Evolutionary conservation across 75 land plant genomes (phyloP), one percentile per base, ranked within the genome.

Genomic region (Pseudotsuga menziesii): DNA sequence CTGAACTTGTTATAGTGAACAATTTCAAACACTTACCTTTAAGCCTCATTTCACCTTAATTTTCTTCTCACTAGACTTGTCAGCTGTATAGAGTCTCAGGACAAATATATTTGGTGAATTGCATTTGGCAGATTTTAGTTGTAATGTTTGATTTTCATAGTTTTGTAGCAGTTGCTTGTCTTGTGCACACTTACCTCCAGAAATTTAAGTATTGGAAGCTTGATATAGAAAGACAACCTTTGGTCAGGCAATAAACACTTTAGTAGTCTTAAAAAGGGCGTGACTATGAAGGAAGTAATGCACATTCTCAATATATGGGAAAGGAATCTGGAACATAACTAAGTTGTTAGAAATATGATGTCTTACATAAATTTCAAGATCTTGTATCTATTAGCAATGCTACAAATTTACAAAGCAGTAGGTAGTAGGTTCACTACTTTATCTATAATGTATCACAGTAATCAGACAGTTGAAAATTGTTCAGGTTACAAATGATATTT

Each of bases 401-500:
- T 48, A 48, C 54, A 48, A 48, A 48, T 48, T 2, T 48, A 48
- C 12, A 11, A 60, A 6, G 23, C 61, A 60, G n/a, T 13, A 19
- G 61, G 61, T 60, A 55, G 16, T 55, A 22, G 26, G 27, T 56
- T 26, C 5, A 73, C 5, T n/a, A 22, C 14, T 27, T 26, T 56
- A 25, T 54, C 36, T 17, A 4, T 5, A 56, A 54, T 25, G 5
- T n/a, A n/a, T n/a, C 25, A 26, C 22, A 14, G 35, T 73, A 56
- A 54, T 73, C 54, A 15, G 20, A 56, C 6, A 56, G 2, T 56
- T 26, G 75, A 7, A 73, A 26, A 56, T 23, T 5, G 20, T 56
- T 56, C 57, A 97, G 99, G 99, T 97, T 54, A 97, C 99, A 83
- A 97, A 97, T 83, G 99, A 97, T 76, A 97, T 97, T 75, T 97